Evolutionary conservation across 2,329 filamentous ascomycete species (phyloP), one percentile per base, ranked within the genome.

Genomic region (Leptosphaerulina australis): DNA sequence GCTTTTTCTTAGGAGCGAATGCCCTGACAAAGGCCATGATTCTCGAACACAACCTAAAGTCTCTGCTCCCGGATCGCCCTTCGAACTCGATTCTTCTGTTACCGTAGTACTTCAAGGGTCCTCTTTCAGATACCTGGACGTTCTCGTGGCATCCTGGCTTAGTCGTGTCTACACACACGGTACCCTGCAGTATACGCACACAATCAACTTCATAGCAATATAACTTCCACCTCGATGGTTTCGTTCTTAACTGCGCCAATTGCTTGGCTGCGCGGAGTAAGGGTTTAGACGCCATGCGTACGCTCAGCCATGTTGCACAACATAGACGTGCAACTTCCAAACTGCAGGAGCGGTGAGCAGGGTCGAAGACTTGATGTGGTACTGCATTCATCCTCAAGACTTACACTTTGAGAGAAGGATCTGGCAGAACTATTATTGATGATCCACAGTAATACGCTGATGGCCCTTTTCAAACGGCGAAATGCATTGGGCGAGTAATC

Each of bases 141-240:
- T 46, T 51, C 48, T 51, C 48, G 41, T 51, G 48, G 48, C 41
- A 51, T 37, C 48, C 48, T 30, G 26, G 48, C 20, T 22, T 25
- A 11, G 18, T 17, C 6, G n/a, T n/a, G n/a, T n/a, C n/a, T 30
- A 24, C 21, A 24, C 25, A 20, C 43, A 45, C 28, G 31, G 36
- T 36, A 31, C 37, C 48, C 48, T 46, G 48, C 41, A 51, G 48
- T 20, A 15, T 17, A 35, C 29, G 33, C 18, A 41, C 30, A 45
- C 41, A 24, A 30, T 11, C 18, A 4, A 24, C 14, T 21, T 8
- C 12, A 14, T 31, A 39, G 30, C 11, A 36, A 25, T 20, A 22
- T 24, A 45, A 45, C 40, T 9, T 51, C 48, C 48, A 51, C 48
- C 20, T 17, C 36, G 17, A 20, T 21, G 11, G 14, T 43, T 30